These are phyloP conservation scores for Phlebopus sp. DNA, from an alignment of 1,284 basidiomycete species.

Conservation along the genomic window DNA sequence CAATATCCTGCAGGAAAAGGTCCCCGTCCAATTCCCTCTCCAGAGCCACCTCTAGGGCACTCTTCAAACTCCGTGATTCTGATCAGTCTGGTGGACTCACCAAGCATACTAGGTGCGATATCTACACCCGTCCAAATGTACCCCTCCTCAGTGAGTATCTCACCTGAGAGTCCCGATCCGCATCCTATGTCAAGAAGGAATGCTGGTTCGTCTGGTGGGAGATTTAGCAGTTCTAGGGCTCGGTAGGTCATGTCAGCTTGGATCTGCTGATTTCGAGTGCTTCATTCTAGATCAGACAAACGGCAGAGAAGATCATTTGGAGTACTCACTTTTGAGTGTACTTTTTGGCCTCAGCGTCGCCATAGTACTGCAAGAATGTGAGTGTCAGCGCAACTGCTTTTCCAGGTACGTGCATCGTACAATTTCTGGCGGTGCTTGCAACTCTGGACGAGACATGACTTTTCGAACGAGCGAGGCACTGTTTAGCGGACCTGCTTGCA, in stretches of 20 bases:
- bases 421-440: constrained; percentile 94
- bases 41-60: constrained; percentile 80
- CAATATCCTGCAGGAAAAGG: constrained; percentile 89
- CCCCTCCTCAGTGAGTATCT: constrained; percentile 93
- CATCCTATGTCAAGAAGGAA: constrained; percentile 96
- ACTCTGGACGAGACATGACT: constrained; percentile 91
- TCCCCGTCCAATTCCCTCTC: constrained; percentile 94
- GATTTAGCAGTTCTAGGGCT: constrained; percentile 86
- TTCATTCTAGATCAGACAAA: constrained; percentile 30
- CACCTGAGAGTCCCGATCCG: constrained; percentile 96
- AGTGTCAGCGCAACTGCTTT: constrained; percentile 12
- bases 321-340: constrained; percentile 87
- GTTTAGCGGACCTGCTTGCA: neutral
- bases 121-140: constrained; percentile 95
- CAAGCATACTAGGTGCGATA: constrained; percentile 95
- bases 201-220: constrained; percentile 74
- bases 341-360: constrained; percentile 92
- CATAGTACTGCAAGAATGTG: constrained; percentile 77
- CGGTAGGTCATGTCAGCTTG: constrained; percentile 98
- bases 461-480: neutral
- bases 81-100: constrained; percentile 43
- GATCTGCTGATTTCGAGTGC: constrained; percentile 94
- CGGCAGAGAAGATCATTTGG: neutral
- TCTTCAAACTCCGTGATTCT: constrained; percentile 1
- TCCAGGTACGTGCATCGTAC: constrained; percentile 46